These are phyloP conservation scores for Rhododendron henanense DNA, from an alignment of 148 eudicot species.

Conservation along the genomic window DNA sequence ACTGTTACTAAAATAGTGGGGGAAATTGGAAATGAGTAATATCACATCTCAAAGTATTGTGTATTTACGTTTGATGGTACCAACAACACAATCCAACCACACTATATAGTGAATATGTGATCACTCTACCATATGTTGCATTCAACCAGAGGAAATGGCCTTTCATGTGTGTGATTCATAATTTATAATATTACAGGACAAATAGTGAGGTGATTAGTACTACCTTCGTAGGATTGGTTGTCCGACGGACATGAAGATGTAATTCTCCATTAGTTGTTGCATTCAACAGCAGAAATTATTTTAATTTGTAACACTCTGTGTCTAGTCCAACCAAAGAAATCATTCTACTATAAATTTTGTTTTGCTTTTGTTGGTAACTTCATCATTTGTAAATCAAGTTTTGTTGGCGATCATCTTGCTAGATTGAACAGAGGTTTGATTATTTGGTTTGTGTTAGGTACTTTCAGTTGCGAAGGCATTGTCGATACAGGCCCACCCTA, in stretches of 20 bases:
- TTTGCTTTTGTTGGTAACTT: neutral
- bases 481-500: constrained; percentile 94
- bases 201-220: neutral
- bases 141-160: neutral
- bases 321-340: neutral
- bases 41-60: neutral
- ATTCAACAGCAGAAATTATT: neutral
- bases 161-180: neutral
- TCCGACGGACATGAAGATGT: neutral
- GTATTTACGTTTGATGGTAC: neutral
- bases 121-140: neutral
- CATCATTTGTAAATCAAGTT: neutral
- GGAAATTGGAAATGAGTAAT: neutral
- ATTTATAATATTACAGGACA: neutral
- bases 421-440: neutral
- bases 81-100: neutral
- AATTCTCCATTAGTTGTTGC: neutral
- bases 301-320: neutral
- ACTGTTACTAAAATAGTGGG: neutral
- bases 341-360: neutral
- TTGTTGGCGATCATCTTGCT: neutral
- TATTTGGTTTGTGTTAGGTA: constrained; percentile 42
- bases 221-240: neutral
- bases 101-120: neutral
- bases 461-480: constrained; percentile 75